Base-by-base conservation (phyloP, 345 rosid genomes). In the Rhodomyrtus tomentosa region DNA sequence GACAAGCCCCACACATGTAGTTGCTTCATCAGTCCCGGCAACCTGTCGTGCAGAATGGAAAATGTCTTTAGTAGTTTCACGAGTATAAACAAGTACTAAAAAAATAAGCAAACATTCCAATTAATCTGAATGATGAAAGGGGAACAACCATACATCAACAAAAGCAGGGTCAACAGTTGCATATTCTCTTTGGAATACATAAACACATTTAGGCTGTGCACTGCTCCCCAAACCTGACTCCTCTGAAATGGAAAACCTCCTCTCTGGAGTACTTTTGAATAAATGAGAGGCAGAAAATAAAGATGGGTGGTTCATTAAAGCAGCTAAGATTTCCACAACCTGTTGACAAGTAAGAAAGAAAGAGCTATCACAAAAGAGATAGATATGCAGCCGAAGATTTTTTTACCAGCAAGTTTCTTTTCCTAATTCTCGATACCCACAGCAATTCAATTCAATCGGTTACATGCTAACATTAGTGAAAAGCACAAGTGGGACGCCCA, bases 1-100 rank as follows among this genome's bases (percentile, higher is more conserved):
- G 84, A 92, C 95, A 55, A 96, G 87, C 29, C 95, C 98, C 68
- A 95, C 91, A 10, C 98, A 96, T 80, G 98, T 95, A 55, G 99
- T 96, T 81, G 98, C 96, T 90, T 96, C 98, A 88, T 96, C 98
- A 24, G 94, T 92, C 87, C 98, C 98, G 15, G 92, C 89, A 87
- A 89, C 90, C 98, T 96, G 85, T 42, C 80, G 87, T 85, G 74
- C 56, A 79, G 85, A 58, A 55, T 55, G 50, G 13, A n/a, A 81
- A 80, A 80, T 0, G n/a, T 68, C 76, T 32, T 32, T 32, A 68
- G 6, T 32, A 68, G 42, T 32, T 32, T 62, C 2, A 5, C 42
- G 1, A 68, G 12, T 18, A 68, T 32, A 68, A 62, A 32, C 42
- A 32, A 32, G 24, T 32, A 68, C 76, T 68, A 24, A 24, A 8